Conservation (phyloP, 2,329 filamentous ascomycete genomes). For the Xylaria polymorpha region DNA sequence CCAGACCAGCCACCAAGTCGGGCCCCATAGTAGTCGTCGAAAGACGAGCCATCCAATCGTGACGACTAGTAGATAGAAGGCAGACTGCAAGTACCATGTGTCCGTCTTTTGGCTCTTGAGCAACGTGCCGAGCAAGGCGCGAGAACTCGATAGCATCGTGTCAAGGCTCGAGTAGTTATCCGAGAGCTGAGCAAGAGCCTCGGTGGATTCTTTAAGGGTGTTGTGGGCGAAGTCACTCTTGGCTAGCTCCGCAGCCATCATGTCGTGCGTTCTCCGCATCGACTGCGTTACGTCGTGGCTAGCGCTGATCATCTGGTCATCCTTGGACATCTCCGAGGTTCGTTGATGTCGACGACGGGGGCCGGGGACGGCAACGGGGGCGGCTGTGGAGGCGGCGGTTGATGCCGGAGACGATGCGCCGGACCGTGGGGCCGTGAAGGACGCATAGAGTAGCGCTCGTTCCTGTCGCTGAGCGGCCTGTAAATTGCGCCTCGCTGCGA, state of each 20-base stretch:
- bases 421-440: constrained; percentile 62
- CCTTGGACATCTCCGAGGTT: constrained; percentile 56
- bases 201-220: constrained; percentile 85
- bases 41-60: constrained; percentile 90
- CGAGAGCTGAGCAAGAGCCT: constrained; percentile 81
- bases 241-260: constrained; percentile 86
- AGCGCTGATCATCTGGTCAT: constrained; percentile 78
- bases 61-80: constrained; percentile 81
- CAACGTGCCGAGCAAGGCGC: constrained; percentile 80
- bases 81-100: constrained; percentile 95
- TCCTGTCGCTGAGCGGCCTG: constrained; percentile 80
- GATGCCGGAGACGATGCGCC: constrained; percentile 52
- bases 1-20: constrained; percentile 89
- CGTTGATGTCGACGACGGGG: constrained; percentile 52
- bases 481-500: constrained; percentile 80
- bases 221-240: constrained; percentile 91
- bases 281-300: constrained; percentile 86
- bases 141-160: constrained; percentile 78
- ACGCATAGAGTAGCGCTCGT: constrained; percentile 78
- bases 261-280: constrained; percentile 84
- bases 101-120: constrained; percentile 93
- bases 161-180: constrained; percentile 86
- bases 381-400: constrained; percentile 41
- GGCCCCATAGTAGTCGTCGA: constrained; percentile 85
- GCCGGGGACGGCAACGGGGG: constrained; percentile 46